These are phyloP conservation scores for Umbilicaria muhlenbergii DNA, from an alignment of 495 filamentous ascomycete genomes.

Conservation along the genomic window DNA sequence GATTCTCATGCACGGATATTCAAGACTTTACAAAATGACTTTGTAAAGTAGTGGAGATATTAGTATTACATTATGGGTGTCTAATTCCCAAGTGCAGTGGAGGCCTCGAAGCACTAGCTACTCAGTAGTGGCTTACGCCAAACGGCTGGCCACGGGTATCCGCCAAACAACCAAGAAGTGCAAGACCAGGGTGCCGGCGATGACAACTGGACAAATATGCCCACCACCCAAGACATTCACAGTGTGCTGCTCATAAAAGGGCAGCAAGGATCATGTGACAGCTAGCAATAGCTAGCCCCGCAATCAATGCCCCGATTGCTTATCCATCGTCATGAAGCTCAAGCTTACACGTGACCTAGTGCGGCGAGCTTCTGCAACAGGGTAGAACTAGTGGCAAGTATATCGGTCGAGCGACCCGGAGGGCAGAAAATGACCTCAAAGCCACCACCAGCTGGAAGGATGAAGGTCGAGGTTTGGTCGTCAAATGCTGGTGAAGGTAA, in stretches of 20 bases:
- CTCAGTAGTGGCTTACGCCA: too few relatives aligned
- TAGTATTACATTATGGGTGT: too few relatives aligned
- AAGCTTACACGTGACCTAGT: constrained; percentile 5
- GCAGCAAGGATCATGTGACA: background rate
- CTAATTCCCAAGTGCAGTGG: too few relatives aligned
- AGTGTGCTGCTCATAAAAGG: background rate
- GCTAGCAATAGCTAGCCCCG: background rate
- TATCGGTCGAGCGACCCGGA: constrained; percentile 50
- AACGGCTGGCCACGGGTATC: too few relatives aligned
- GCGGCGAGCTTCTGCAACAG: constrained; percentile 19
- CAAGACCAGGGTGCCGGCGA: background rate
- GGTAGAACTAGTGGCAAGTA: constrained; percentile 33
- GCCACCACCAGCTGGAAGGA: constrained; percentile 53
- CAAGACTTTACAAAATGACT: too few relatives aligned
- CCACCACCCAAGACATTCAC: too few relatives aligned
- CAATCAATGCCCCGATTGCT: constrained; percentile 2
- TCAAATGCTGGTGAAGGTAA: constrained; percentile 39
- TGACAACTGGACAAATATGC: background rate
- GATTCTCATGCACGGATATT: too few relatives aligned
- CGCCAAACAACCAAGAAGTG: background rate
- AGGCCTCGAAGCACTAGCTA: too few relatives aligned
- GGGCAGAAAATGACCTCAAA: constrained; percentile 72
- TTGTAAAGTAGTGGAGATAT: too few relatives aligned
- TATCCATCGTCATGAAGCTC: constrained; percentile 1
- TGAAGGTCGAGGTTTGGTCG: constrained; percentile 59